Evolutionary conservation across 257 asterid species (phyloP).

Genomic region (Penstemon newberryi): DNA sequence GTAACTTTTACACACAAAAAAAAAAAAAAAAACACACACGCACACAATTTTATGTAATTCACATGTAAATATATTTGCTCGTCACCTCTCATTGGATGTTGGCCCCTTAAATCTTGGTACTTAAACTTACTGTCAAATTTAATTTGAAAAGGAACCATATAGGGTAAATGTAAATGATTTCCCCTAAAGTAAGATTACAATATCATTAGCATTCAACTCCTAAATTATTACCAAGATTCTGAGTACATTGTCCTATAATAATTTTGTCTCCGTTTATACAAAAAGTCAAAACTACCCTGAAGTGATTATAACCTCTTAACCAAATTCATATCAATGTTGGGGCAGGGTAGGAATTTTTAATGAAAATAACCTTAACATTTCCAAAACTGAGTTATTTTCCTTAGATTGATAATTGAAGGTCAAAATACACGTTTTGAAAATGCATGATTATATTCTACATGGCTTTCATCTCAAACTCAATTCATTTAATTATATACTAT

Average conservation of each 20-base stretch:
- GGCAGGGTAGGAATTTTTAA: slow-evolving; percentile 10
- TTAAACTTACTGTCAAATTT: slow-evolving; percentile 7
- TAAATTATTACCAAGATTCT: slow-evolving; percentile 42
- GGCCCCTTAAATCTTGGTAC: slow-evolving; percentile 6
- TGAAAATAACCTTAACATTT: slow-evolving; percentile 42
- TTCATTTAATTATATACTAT: too few relatives aligned
- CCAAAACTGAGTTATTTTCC: slow-evolving; percentile 31
- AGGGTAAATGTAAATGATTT: slow-evolving; percentile 28
- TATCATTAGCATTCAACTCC: slow-evolving; percentile 37
- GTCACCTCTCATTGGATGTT: too few relatives aligned
- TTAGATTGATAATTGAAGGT: background rate
- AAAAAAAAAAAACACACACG: too few relatives aligned
- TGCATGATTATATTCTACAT: too few relatives aligned
- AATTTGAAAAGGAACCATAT: slow-evolving; percentile 20
- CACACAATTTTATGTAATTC: too few relatives aligned
- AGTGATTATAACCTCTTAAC: slow-evolving; percentile 1
- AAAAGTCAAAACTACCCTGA: slow-evolving; percentile 25
- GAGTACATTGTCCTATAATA: slow-evolving; percentile 24
- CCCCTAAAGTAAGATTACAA: slow-evolving; percentile 27
- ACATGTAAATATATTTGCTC: too few relatives aligned
- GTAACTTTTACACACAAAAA: too few relatives aligned
- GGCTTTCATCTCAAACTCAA: too few relatives aligned
- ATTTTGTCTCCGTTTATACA: background rate
- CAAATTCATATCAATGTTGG: background rate
- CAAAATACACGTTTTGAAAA: too few relatives aligned